phyloP scores from a whole-genome alignment of 176 grass and related monocot genomes.

The Triticum dicoccoides region DNA sequence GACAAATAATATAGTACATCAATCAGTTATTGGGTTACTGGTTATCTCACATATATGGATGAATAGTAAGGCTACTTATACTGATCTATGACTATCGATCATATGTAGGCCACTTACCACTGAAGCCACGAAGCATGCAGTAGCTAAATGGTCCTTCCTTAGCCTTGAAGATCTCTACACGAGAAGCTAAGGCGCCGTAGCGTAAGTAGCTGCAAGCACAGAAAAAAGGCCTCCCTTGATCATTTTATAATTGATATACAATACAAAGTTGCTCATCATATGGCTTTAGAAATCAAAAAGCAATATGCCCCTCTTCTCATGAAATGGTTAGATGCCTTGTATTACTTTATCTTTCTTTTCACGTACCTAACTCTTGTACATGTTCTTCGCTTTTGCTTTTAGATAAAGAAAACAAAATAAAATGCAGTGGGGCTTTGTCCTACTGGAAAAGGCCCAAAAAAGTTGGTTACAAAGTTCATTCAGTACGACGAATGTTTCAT shows the following conservation, averaged over 20 bases:
- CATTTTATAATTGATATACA: neutral
- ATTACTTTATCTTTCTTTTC: too few species aligned
- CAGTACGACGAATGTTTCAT: neutral
- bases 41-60: too few species aligned
- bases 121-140: slow-evolving; percentile 51
- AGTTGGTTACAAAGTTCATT: too few species aligned
- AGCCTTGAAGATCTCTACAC: slow-evolving; percentile 40
- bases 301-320: neutral
- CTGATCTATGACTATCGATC: too few species aligned
- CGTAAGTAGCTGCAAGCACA: slow-evolving; percentile 38
- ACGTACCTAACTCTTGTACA: too few species aligned
- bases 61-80: too few species aligned
- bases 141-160: slow-evolving; percentile 25
- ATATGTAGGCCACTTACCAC: neutral
- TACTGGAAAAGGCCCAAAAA: too few species aligned
- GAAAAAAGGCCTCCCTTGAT: neutral
- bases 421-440: too few species aligned
- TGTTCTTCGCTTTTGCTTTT: too few species aligned
- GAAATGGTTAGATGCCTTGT: neutral
- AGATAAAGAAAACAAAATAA: too few species aligned
- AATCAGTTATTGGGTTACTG: too few species aligned
- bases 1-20: too few species aligned
- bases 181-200: slow-evolving; percentile 46
- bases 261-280: neutral
- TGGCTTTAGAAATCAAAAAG: neutral